A percentile compares a stretch with the other conserved stretches of the same genome.
These are phyloP conservation scores for Clonostachys sp. DNA, from an alignment of 2,329 filamentous ascomycete species.

Conservation along the genomic window DNA sequence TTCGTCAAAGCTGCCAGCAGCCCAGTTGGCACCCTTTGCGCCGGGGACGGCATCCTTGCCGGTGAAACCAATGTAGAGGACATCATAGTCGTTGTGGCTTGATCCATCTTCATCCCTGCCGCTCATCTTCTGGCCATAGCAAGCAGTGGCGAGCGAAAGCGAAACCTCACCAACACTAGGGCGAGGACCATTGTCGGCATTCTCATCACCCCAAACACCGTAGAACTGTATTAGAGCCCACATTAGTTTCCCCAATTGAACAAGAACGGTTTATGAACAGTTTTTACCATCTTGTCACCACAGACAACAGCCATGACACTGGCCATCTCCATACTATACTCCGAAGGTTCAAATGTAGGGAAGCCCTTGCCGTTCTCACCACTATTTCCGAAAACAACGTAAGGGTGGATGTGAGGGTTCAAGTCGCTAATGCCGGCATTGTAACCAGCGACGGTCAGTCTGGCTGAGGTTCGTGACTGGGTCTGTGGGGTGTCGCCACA, in stretches of 20 bases:
- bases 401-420: conserved; percentile 46
- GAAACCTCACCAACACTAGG: conserved; percentile 51
- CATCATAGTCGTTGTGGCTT: conserved; percentile 45
- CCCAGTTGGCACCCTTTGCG: conserved; percentile 44
- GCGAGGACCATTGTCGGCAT: conserved; percentile 39
- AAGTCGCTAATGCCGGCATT: conserved; percentile 32
- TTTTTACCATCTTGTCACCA: conserved; percentile 34
- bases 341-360: conserved; percentile 29
- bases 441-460: conserved; percentile 24
- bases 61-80: conserved; percentile 55
- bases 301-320: conserved; percentile 53
- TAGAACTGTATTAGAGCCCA: conserved; percentile 27
- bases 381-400: conserved; percentile 49
- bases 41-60: conserved; percentile 50
- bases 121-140: conserved; percentile 22
- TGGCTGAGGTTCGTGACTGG: conserved; percentile 38
- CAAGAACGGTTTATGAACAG: too few relatives aligned
- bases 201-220: conserved; percentile 56
- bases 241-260: too few relatives aligned
- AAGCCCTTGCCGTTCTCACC: conserved; percentile 20
- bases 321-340: conserved; percentile 38
- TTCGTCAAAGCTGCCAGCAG: conserved; percentile 31
- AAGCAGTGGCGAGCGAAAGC: conserved; percentile 48
- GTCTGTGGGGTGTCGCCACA: conserved; percentile 36
- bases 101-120: conserved; percentile 32